Base-by-base conservation (phyloP, 257 asterid species). In the Solanum pennellii region DNA sequence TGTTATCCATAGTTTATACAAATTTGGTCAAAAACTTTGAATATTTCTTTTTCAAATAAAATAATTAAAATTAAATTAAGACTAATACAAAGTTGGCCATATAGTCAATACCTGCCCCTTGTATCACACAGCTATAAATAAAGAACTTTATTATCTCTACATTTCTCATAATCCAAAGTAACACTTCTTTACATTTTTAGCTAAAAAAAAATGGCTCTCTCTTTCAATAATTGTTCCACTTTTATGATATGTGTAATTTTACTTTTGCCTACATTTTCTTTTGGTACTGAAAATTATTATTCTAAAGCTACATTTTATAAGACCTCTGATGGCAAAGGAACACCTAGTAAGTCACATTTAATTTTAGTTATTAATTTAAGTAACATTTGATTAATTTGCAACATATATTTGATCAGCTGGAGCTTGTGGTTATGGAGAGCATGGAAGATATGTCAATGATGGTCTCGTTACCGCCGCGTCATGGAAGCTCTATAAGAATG, bases 351-450 rank as follows among this genome's bases (percentile, higher is more conserved):
- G 88, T 44, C 18, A 15, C 44, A 15, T 31, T 71, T 83, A 12
- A 29, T 52, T 49, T n/a, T 4, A 59, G 1, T 8, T 3, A 37
- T 31, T 56, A 5, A 6, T 29, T 12, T 5, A 31, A 16, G 12
- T 8, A 52, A 83, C 39, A 21, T 84, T 65, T 84, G 42, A 21
- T 83, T 37, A 41, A 42, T 10, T 35, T 35, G 18, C 39, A 11
- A 72, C 45, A 59, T 83, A 12, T 84, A 39, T 10, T n/a, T 66
- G 33, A 86, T 72, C 88, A 90, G 91, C 18, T 76, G 92, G 92
- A 87, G 92, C 91, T 82, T 90, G 92, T 73, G 92, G 92, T 73
- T 88, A 84, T 71, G 92, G 91, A 77, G 88, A 90, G 23, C 86
- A 87, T 85, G 92, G 91, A 29, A 88, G 31, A 89, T 83, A 68